These are phyloP conservation scores for Candida freyschussii DNA, from an alignment of 1,139 yeast species.

Conservation along the genomic window DNA sequence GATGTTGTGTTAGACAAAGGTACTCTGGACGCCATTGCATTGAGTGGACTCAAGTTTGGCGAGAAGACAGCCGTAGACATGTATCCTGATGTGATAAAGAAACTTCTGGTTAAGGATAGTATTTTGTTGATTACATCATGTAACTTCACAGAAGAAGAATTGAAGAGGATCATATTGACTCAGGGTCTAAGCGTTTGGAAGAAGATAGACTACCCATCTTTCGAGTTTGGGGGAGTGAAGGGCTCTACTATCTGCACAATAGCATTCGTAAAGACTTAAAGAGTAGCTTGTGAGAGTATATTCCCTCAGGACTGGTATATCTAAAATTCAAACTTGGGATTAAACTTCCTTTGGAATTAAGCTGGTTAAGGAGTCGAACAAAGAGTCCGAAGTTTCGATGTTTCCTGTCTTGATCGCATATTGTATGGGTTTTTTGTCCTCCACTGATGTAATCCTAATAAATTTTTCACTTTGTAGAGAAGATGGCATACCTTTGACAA, in stretches of 20 bases:
- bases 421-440: conserved; percentile 67
- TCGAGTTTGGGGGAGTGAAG: conserved; percentile 81
- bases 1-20: conserved; percentile 90
- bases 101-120: conserved; percentile 52
- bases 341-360: conserved; percentile 16
- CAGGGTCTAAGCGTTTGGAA: conserved; percentile 52
- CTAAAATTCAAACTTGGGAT: neutral
- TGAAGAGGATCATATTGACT: conserved; percentile 48
- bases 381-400: conserved; percentile 53
- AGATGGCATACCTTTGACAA: conserved; percentile 78
- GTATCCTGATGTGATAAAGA: conserved; percentile 59
- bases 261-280: conserved; percentile 50
- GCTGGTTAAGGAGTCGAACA: conserved; percentile 48
- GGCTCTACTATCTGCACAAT: conserved; percentile 88
- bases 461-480: conserved; percentile 79
- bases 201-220: conserved; percentile 67
- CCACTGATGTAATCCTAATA: conserved; percentile 58
- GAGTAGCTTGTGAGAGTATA: neutral
- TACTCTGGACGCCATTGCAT: conserved; percentile 92
- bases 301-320: neutral
- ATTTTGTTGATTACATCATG: conserved; percentile 85
- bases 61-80: conserved; percentile 39
- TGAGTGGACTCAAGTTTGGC: conserved; percentile 54
- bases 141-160: conserved; percentile 81
- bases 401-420: conserved; percentile 73